Conservation (phyloP, 1,284 basidiomycete species). For the Sanghuangporus baumii region DNA sequence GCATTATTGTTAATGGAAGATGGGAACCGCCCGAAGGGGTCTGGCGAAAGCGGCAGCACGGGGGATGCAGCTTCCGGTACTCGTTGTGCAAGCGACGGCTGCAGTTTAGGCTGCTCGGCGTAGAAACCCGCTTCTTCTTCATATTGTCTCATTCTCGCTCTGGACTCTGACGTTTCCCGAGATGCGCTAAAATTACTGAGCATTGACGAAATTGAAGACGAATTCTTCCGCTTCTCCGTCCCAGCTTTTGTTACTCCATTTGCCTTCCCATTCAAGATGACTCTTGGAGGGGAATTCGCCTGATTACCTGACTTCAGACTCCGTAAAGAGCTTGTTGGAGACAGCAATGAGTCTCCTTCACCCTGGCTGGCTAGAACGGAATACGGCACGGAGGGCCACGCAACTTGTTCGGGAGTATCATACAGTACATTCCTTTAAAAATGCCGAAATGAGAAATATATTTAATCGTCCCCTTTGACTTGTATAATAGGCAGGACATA, state of each 20-base stretch:
- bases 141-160: slow-evolving; percentile 46
- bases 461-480: slow-evolving; percentile 12
- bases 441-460: slow-evolving; percentile 11
- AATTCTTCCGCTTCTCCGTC: slow-evolving; percentile 8
- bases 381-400: slow-evolving; percentile 36
- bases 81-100: slow-evolving; percentile 25
- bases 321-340: slow-evolving; percentile 6
- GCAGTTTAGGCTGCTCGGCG: slow-evolving; percentile 29
- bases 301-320: slow-evolving; percentile 4
- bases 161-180: slow-evolving; percentile 38
- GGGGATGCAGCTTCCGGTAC: slow-evolving; percentile 31
- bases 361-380: slow-evolving; percentile 25
- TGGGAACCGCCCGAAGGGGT: slow-evolving; percentile 69
- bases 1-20: slow-evolving; percentile 29
- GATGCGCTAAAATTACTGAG: slow-evolving; percentile 26
- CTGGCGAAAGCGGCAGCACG: slow-evolving; percentile 67
- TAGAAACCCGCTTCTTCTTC: slow-evolving; percentile 43
- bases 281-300: slow-evolving; percentile 47
- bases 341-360: slow-evolving; percentile 10
- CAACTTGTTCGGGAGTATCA: slow-evolving; percentile 18
- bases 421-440: slow-evolving; percentile 19
- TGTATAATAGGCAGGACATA: slow-evolving; percentile 18
- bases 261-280: slow-evolving; percentile 54
- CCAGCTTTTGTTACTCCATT: not conserved
- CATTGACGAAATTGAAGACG: slow-evolving; percentile 24